Conservation (phyloP, 1,284 basidiomycete species). For the Cutaneotrichosporon dermatis region DNA sequence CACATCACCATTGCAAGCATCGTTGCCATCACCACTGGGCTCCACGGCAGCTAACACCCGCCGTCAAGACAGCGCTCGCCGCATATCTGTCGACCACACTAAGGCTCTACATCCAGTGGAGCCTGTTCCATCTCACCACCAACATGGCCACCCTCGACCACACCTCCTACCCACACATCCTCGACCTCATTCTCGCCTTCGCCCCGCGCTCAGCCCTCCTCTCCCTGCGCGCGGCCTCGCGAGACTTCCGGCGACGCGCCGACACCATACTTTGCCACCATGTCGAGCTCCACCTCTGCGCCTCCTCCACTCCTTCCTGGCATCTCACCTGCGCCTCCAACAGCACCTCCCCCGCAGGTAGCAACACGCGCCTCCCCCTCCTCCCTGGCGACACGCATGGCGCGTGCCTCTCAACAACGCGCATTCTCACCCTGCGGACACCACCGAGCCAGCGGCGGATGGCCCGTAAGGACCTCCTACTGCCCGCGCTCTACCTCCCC, state of each 20-base stretch:
- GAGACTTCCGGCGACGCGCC: not conserved
- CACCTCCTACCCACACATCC: conserved; percentile 5
- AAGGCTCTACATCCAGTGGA: too few species aligned
- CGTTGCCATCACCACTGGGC: too few species aligned
- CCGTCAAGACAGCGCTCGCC: too few species aligned
- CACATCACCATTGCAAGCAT: too few species aligned
- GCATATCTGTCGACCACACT: too few species aligned
- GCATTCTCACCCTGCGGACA: not conserved
- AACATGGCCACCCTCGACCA: not conserved
- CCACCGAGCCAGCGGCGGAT: not conserved
- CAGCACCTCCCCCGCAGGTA: too few species aligned
- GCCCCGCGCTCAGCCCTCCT: not conserved
- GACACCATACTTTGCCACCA: not conserved
- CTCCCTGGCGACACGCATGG: not conserved
- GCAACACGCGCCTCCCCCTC: not conserved
- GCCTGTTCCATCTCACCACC: not conserved
- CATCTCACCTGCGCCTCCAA: not conserved
- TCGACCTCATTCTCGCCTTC: not conserved
- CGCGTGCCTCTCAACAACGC: not conserved
- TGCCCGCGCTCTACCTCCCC: not conserved
- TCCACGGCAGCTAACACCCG: too few species aligned
- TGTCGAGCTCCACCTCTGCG: not conserved
- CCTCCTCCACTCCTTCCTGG: not conserved
- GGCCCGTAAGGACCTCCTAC: conserved; percentile 1
- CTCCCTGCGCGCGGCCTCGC: not conserved